These are phyloP conservation scores for Blastocystis sp. DNA, from an alignment of 352 stramenopile genomes.

Conservation along the genomic window DNA sequence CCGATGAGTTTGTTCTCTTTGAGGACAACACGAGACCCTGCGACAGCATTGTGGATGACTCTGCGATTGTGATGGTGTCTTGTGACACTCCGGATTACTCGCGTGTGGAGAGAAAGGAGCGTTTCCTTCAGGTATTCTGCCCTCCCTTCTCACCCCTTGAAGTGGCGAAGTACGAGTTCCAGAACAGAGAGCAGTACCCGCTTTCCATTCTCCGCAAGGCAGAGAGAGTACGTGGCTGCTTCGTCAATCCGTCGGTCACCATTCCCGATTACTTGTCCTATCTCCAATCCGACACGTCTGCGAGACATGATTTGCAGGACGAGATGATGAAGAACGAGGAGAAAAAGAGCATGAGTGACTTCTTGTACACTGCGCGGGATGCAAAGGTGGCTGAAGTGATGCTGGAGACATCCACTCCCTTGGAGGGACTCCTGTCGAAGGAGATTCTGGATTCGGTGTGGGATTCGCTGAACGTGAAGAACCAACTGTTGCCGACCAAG, in stretches of 20 bases:
- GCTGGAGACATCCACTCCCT: background rate
- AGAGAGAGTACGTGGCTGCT: background rate
- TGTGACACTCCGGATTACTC: background rate
- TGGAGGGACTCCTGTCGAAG: background rate
- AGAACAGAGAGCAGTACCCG: background rate
- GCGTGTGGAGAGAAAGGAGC: background rate
- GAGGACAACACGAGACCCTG: background rate
- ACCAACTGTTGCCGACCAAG: background rate
- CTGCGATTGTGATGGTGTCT: background rate
- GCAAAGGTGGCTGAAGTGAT: background rate
- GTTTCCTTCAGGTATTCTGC: conserved; percentile 21
- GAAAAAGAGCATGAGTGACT: background rate
- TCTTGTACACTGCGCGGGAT: background rate
- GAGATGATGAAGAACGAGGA: background rate
- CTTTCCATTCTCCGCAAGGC: conserved; percentile 24
- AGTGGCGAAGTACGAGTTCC: background rate
- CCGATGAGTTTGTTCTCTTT: background rate
- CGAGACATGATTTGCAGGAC: background rate
- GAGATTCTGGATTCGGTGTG: background rate
- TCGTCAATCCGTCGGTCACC: background rate
- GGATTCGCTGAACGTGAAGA: background rate
- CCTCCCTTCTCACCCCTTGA: background rate
- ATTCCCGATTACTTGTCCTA: background rate
- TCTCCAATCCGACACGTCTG: background rate
- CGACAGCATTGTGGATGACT: background rate